Evolutionary conservation across 2,329 filamentous ascomycete genomes (phyloP).

Genomic region (Xenoacremonium recifei): DNA sequence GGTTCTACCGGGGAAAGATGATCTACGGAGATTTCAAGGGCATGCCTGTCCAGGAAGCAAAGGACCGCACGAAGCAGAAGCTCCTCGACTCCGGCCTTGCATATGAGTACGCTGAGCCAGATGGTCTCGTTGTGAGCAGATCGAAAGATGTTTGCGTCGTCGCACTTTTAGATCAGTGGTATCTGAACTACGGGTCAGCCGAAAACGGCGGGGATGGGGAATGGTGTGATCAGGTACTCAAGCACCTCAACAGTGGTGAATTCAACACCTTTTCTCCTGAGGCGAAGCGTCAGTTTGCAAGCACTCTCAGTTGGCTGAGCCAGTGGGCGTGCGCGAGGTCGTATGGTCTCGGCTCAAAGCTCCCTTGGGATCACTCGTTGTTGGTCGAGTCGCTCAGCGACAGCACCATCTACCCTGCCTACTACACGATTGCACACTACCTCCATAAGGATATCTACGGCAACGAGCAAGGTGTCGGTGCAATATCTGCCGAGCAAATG

Average conservation of each 20-base stretch:
- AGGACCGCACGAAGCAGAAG: conserved; percentile 77
- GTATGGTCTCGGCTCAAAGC: conserved; percentile 88
- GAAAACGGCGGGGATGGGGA: conserved; percentile 77
- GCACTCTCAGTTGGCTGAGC: conserved; percentile 86
- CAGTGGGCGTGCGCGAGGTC: conserved; percentile 94
- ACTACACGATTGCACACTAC: conserved; percentile 66
- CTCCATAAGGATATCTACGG: conserved; percentile 88
- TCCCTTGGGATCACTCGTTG: conserved; percentile 90
- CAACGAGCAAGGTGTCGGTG: conserved; percentile 63
- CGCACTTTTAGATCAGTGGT: conserved; percentile 94
- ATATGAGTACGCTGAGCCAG: conserved; percentile 91
- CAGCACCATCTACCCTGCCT: conserved; percentile 88
- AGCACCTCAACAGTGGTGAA: conserved; percentile 61
- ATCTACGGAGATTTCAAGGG: conserved; percentile 85
- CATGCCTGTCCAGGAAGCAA: conserved; percentile 80
- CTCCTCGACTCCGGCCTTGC: conserved; percentile 76
- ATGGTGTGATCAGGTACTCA: conserved; percentile 71
- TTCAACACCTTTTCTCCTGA: conserved; percentile 80
- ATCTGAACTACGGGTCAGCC: conserved; percentile 91
- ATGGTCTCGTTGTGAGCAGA: conserved; percentile 82
- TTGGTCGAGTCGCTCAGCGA: conserved; percentile 91
- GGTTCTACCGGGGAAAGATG: conserved; percentile 94
- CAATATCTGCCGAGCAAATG: conserved; percentile 81
- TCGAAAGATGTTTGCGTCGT: conserved; percentile 93
- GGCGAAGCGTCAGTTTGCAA: conserved; percentile 77